These are phyloP conservation scores for Phytophthora nicotianae DNA, from an alignment of 352 stramenopile species.

Conservation along the genomic window DNA sequence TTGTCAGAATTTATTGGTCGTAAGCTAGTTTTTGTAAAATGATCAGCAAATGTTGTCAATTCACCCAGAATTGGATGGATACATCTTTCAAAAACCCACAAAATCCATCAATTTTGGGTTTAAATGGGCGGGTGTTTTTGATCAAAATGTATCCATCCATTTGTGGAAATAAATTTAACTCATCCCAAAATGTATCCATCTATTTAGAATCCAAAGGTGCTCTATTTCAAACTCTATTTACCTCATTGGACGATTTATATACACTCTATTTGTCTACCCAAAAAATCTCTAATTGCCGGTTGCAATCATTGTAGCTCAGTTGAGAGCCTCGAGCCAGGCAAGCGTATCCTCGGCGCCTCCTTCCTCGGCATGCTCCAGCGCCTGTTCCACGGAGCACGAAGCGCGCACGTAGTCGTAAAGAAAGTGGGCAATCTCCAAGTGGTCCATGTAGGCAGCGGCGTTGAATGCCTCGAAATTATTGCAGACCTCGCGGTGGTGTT, in stretches of 20 bases:
- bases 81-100: no score
- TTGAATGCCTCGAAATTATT: slow-evolving; percentile 63
- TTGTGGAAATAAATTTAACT: no score
- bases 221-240: slow-evolving; percentile 21
- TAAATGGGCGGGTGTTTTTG: no score
- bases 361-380: slow-evolving; percentile 66
- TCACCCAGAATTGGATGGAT: no score
- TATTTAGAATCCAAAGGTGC: no score
- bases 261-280: slow-evolving; percentile 38
- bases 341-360: slow-evolving; percentile 67
- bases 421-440: slow-evolving; percentile 61
- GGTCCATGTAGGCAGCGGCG: slow-evolving; percentile 74
- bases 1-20: no score
- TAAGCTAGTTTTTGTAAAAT: no score
- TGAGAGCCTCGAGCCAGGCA: slow-evolving; percentile 56
- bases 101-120: no score
- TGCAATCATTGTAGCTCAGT: slow-evolving; percentile 36
- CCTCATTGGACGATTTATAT: slow-evolving; percentile 27
- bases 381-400: slow-evolving; percentile 59
- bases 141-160: no score
- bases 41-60: no score
- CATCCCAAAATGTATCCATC: no score
- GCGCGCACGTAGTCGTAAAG: slow-evolving; percentile 48
- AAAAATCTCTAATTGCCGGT: slow-evolving; percentile 17
- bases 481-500: slow-evolving; percentile 54